These are phyloP conservation scores for Fonsecaea multimorphosa DNA, from an alignment of 2,329 filamentous ascomycete species.

Conservation along the genomic window DNA sequence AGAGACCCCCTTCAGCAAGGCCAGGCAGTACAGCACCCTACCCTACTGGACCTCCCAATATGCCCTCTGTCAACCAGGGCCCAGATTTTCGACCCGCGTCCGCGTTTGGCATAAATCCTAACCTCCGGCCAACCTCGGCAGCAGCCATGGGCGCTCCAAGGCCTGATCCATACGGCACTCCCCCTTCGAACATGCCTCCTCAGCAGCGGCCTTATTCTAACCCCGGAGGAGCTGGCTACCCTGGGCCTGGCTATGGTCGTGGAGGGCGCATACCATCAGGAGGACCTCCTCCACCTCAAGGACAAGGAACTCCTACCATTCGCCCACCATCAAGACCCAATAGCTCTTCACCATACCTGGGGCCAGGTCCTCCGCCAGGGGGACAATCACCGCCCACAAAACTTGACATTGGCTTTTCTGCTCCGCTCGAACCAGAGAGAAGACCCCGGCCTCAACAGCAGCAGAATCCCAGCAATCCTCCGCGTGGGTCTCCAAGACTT, in stretches of 20 bases:
- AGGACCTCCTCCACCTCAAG: slow-evolving; percentile 17
- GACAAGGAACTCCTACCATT: slow-evolving; percentile 22
- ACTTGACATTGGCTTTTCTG: slow-evolving; percentile 56
- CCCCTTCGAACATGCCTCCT: slow-evolving; percentile 16
- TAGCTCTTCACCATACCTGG: slow-evolving; percentile 35
- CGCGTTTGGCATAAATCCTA: slow-evolving; percentile 57
- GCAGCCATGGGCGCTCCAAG: slow-evolving; percentile 31
- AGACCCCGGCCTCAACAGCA: slow-evolving; percentile 28
- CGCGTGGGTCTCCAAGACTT: slow-evolving; percentile 45
- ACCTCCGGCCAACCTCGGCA: slow-evolving; percentile 51
- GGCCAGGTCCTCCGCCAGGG: slow-evolving; percentile 17
- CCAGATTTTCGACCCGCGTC: slow-evolving; percentile 52
- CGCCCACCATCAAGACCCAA: slow-evolving; percentile 42
- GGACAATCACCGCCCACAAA: slow-evolving; percentile 44
- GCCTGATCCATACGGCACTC: slow-evolving; percentile 35
- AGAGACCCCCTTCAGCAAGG: slow-evolving; percentile 40
- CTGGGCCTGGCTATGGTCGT: slow-evolving; percentile 41
- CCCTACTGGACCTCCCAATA: slow-evolving; percentile 45
- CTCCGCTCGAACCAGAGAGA: slow-evolving; percentile 48
- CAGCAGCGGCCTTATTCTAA: slow-evolving; percentile 37
- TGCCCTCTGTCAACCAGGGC: slow-evolving; percentile 41
- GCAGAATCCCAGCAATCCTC: slow-evolving; percentile 39
- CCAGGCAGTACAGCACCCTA: slow-evolving; percentile 48
- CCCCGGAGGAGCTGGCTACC: slow-evolving; percentile 34
- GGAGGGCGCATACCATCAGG: slow-evolving; percentile 30